Base-by-base conservation (phyloP, 169 alveolate genomes). In the Plasmodium adleri region DNA sequence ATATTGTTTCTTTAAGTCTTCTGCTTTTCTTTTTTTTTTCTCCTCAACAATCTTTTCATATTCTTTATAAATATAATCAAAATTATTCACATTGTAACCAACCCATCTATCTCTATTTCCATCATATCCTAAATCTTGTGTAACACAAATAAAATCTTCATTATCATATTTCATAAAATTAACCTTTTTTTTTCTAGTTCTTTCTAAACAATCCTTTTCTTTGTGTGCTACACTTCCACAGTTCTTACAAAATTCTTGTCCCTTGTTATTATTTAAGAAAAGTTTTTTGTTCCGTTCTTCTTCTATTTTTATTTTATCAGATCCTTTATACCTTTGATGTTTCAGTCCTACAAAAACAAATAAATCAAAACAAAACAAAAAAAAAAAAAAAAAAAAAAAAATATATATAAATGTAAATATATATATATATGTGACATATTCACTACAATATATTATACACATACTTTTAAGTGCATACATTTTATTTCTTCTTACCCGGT, bases 221-320 rank as follows among this genome's bases (percentile, higher is more conserved):
- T 95, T 95, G 92, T 99, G 99, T 43, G 99, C 97, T 88, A 95
- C 93, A 6, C 99, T 98, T 9, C 99, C 99, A 95, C 99, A 99
- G 94, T 99, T 99, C 63, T 96, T 97, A 68, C 99, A 98, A n/a
- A 99, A 99, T 2, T 99, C 99, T 78, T 87, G 99, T 78, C 92
- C 94, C 95, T 2, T 93, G 43, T 32, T 93, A 90, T 45, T 74
- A 87, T 45, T 92, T 72, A 26, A 71, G 56, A 20, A 75, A 45
- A 58, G 88, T 94, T 24, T 97, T 95, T 92, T 80, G 63, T 63
- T 76, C 43, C 92, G 39, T 63, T 78, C 90, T 43, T 75, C 74
- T 24, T 93, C 94, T 63, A 94, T 66, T 56, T 75, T 73, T 6
- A 86, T 88, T 72, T 94, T 86, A 43, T 72, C 90, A 17, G 87